These are phyloP conservation scores for Boletellus ananiceps DNA, from an alignment of 768 basidiomycete species.

Conservation along the genomic window DNA sequence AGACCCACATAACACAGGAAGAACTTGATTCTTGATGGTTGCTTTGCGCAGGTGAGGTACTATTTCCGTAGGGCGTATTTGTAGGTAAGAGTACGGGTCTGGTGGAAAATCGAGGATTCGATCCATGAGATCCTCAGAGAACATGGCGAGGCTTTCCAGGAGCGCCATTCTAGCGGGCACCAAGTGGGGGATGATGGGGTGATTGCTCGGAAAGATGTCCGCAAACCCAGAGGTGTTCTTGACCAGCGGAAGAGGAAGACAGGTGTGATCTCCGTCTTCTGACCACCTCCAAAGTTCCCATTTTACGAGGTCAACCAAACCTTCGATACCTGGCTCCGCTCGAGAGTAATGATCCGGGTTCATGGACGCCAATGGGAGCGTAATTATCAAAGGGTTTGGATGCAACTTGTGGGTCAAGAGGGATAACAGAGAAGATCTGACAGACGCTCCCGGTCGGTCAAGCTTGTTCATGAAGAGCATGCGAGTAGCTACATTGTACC, in stretches of 20 bases:
- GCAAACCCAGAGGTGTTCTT: conserved; percentile 39
- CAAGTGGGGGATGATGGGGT: conserved; percentile 68
- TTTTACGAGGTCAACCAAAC: conserved; percentile 75
- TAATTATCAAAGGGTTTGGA: conserved; percentile 62
- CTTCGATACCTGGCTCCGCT: conserved; percentile 82
- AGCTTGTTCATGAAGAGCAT: conserved; percentile 86
- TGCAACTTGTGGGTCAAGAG: conserved; percentile 73
- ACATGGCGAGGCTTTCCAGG: conserved; percentile 76
- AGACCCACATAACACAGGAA: conserved; percentile 82
- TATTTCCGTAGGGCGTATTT: conserved; percentile 48
- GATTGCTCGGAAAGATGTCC: conserved; percentile 47
- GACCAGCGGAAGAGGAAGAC: conserved; percentile 48
- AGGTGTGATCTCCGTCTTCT: conserved; percentile 40
- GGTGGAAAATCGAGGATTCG: conserved; percentile 53
- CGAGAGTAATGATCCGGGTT: conserved; percentile 55
- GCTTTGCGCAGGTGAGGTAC: conserved; percentile 63
- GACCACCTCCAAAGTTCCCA: conserved; percentile 84
- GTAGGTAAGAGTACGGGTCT: conserved; percentile 60
- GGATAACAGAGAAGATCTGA: conserved; percentile 66
- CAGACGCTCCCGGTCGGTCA: conserved; percentile 82
- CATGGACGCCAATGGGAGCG: conserved; percentile 78
- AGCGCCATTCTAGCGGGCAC: conserved; percentile 63
- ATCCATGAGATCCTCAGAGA: conserved; percentile 79
- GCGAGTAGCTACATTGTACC: conserved; percentile 75
- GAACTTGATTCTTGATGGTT: conserved; percentile 57